These are phyloP conservation scores for Pestalotiopsis sp. DNA, from an alignment of 2,329 filamentous ascomycete species.

Conservation along the genomic window DNA sequence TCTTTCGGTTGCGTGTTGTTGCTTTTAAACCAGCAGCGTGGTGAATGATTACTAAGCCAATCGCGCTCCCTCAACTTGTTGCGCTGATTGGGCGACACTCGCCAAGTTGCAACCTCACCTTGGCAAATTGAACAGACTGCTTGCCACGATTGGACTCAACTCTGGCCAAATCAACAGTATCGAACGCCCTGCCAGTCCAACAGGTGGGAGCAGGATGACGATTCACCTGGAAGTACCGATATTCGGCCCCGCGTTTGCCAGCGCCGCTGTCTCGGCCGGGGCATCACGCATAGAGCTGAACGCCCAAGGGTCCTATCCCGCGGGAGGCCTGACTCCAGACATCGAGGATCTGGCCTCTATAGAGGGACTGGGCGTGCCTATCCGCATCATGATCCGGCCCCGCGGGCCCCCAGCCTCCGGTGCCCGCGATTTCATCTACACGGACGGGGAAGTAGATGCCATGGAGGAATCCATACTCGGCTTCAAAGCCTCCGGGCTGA, in stretches of 20 bases:
- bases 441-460: constrained; percentile 39
- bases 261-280: constrained; percentile 42
- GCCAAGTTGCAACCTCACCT: not conserved
- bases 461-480: constrained; percentile 45
- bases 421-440: constrained; percentile 49
- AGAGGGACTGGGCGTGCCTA: constrained; percentile 36
- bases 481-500: constrained; percentile 39
- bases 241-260: constrained; percentile 48
- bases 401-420: constrained; percentile 34
- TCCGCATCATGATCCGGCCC: constrained; percentile 60
- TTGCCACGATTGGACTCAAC: not conserved
- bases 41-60: not conserved
- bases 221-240: constrained; percentile 54
- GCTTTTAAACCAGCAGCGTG: no score
- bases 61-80: not conserved
- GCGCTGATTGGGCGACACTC: not conserved
- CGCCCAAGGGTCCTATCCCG: constrained; percentile 48
- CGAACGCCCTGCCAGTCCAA: not conserved
- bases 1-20: no score
- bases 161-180: not conserved
- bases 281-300: constrained; percentile 58
- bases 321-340: constrained; percentile 55
- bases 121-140: not conserved
- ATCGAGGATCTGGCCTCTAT: constrained; percentile 37
- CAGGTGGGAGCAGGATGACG: constrained; percentile 12